Evolutionary conservation across 371 early-diverging fungal species (phyloP).

Genomic region (Gilbertella persicaria): DNA sequence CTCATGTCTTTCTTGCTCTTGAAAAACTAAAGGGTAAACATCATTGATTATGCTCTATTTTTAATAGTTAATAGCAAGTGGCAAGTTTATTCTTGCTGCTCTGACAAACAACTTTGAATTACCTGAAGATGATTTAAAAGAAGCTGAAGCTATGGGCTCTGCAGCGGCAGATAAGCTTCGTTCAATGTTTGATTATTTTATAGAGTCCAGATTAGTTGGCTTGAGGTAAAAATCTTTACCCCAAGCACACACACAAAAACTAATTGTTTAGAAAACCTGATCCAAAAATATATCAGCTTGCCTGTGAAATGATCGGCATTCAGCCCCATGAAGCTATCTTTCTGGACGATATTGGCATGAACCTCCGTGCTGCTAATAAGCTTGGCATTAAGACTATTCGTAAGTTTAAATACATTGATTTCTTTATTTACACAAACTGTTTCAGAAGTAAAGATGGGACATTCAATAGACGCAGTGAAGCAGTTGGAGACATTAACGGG

Average conservation of each 20-base stretch:
- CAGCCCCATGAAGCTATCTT: conserved; percentile 65
- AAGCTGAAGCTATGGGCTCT: conserved; percentile 41
- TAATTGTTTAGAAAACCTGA: conserved; percentile 64
- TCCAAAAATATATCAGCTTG: conserved; percentile 62
- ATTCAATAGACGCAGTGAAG: conserved; percentile 59
- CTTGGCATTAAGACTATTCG: conserved; percentile 69
- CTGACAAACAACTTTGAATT: conserved; percentile 79
- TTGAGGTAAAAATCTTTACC: no score
- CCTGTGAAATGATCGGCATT: conserved; percentile 62
- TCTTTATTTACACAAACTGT: conserved; percentile 4
- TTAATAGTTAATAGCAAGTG: conserved; percentile 34
- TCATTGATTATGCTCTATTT: not conserved
- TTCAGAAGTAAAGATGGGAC: conserved; percentile 59
- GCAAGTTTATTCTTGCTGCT: conserved; percentile 67
- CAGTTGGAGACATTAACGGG: conserved; percentile 46
- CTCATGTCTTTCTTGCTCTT: conserved; percentile 58
- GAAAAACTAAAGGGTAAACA: conserved; percentile 46
- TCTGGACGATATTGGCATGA: conserved; percentile 79
- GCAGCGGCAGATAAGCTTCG: conserved; percentile 34
- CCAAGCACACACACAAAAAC: no score
- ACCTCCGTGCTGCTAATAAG: conserved; percentile 63
- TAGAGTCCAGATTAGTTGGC: conserved; percentile 49
- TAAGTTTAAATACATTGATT: conserved; percentile 25
- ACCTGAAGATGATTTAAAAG: conserved; percentile 46
- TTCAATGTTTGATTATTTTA: conserved; percentile 42